Evolutionary conservation across 805 yeast genomes (phyloP).

Genomic region (Nakazawaea wickerhamii): DNA sequence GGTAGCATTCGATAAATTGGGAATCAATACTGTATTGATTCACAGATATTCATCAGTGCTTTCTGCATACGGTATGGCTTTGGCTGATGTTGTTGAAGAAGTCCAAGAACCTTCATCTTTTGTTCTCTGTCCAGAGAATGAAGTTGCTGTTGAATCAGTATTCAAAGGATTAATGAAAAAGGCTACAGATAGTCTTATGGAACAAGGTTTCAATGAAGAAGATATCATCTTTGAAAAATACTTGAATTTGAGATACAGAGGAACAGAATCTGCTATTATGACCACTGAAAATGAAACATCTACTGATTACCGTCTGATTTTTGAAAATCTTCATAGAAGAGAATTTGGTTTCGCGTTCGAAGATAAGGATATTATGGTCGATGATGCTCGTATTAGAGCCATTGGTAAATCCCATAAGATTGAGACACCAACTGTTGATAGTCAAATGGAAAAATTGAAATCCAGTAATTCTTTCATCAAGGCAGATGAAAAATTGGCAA

Average conservation of each 20-base stretch:
- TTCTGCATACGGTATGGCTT: slow-evolving; percentile 83
- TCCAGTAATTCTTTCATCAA: slow-evolving; percentile 18
- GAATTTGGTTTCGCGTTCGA: slow-evolving; percentile 71
- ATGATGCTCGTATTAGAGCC: slow-evolving; percentile 70
- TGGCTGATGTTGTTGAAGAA: slow-evolving; percentile 82
- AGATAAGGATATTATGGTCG: slow-evolving; percentile 55
- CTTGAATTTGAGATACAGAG: slow-evolving; percentile 75
- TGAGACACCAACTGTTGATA: slow-evolving; percentile 39
- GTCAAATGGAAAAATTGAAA: slow-evolving; percentile 40
- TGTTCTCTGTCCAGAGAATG: slow-evolving; percentile 29
- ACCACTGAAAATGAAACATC: slow-evolving; percentile 29
- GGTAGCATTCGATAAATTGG: slow-evolving; percentile 59
- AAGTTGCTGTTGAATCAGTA: slow-evolving; percentile 33
- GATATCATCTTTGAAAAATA: slow-evolving; percentile 54
- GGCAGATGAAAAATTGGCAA: slow-evolving; percentile 23
- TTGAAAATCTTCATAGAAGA: slow-evolving; percentile 45
- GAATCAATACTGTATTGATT: slow-evolving; percentile 61
- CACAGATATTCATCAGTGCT: slow-evolving; percentile 80
- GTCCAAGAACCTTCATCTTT: slow-evolving; percentile 66
- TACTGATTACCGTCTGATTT: slow-evolving; percentile 31
- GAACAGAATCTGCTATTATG: slow-evolving; percentile 87
- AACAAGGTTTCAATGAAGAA: slow-evolving; percentile 49
- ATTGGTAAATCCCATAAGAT: slow-evolving; percentile 53
- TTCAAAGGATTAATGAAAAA: slow-evolving; percentile 37
- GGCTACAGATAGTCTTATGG: slow-evolving; percentile 34